Percentiles rank a stretch among this genome's conserved stretches.
Evolutionary conservation across 371 early-diverging fungal genomes (phyloP).

Genomic region (Umbelopsis sp.): DNA sequence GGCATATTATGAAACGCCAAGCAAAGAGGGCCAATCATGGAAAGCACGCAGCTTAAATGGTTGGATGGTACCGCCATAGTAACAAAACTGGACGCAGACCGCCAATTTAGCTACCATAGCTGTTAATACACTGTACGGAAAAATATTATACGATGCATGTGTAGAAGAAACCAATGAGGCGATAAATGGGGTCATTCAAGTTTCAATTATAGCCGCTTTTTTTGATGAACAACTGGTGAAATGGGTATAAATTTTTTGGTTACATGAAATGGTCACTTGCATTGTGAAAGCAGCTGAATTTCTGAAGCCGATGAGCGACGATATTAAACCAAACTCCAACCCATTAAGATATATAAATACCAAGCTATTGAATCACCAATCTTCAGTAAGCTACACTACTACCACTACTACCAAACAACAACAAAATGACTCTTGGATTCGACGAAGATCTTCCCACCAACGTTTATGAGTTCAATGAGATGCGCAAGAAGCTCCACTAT

Average conservation of each 20-base stretch:
- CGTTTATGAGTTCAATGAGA: conserved; percentile 51
- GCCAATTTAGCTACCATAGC: no score
- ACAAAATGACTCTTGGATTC: conserved; percentile 48
- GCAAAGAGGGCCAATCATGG: no score
- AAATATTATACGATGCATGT: background rate
- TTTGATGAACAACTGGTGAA: background rate
- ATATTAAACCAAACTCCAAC: background rate
- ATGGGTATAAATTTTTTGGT: background rate
- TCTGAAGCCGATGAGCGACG: background rate
- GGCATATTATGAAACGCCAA: no score
- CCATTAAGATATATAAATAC: background rate
- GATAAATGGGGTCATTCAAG: conserved; percentile 15
- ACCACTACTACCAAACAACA: background rate
- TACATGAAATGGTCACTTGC: background rate
- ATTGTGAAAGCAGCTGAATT: conserved; percentile 4
- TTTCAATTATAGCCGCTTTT: conserved; percentile 19
- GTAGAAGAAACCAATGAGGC: background rate
- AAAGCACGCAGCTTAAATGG: no score
- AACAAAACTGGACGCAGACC: no score
- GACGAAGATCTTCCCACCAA: conserved; percentile 54
- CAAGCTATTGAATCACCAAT: background rate
- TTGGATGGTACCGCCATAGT: no score
- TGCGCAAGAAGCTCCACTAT: conserved; percentile 46
- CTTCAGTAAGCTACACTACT: background rate
- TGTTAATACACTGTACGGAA: no score